Base-by-base conservation (phyloP, 2,329 filamentous ascomycete species). In the Curvularia sp. region DNA sequence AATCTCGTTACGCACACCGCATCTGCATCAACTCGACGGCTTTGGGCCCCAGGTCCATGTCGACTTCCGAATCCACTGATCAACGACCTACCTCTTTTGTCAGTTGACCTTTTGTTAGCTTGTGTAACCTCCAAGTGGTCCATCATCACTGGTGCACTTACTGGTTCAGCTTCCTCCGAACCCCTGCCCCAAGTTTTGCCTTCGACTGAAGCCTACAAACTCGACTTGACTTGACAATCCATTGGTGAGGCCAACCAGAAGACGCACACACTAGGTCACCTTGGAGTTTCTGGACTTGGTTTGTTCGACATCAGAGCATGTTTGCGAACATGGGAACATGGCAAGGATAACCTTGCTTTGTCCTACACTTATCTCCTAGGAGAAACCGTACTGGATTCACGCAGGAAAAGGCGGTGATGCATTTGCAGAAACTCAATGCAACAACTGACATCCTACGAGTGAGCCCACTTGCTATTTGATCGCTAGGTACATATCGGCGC, bases 361-460 rank as follows among this genome's bases (percentile, higher is more conserved):
- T 39, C 38, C 57, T 51, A 46, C 55, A 60, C 41, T 49, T 48
- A 43, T 59, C 60, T 60, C 48, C 62, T 53, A 50, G 57, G 53
- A 57, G 43, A 63, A 55, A 46, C 53, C 51, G 61, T 62, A 64
- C 33, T 60, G 65, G 65, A 51, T 31, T 15, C 22, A 35, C 43
- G 47, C 52, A 51, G 52, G 41, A 48, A 56, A 51, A 58, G 51
- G 56, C 55, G 60, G 61, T 54, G 54, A 60, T 73, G 67, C 67
- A 73, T 73, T 69, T 71, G 70, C 68, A 67, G 68, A 71, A 69
- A 64, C 63, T 62, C 55, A 65, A 49, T 63, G 50, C 62, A 60
- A 49, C 47, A 63, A 64, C 68, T 67, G 66, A 51, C 49, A 56
- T 62, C 67, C 65, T 41, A 53, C 46, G 49, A 53, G 56, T 65